These are phyloP conservation scores for Parsonsia alboflavescens DNA, from an alignment of 257 asterid genomes.

Conservation along the genomic window DNA sequence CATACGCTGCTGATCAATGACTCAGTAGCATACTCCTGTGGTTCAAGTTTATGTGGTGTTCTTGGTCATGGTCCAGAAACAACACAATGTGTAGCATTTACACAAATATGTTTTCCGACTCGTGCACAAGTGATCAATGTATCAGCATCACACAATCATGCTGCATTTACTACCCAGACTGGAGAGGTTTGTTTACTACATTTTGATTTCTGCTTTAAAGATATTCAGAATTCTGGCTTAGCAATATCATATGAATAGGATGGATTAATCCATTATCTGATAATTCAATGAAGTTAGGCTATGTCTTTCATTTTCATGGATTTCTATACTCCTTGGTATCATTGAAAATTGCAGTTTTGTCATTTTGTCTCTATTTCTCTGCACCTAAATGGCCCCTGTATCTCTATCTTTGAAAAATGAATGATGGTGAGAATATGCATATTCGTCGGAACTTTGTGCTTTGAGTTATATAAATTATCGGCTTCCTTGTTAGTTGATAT, in stretches of 20 bases:
- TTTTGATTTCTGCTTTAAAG: background rate
- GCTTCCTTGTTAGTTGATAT: background rate
- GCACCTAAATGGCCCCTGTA: background rate
- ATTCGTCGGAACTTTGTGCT: background rate
- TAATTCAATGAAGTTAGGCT: background rate
- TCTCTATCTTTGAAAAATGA: background rate
- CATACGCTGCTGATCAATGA: slow-evolving; percentile 72
- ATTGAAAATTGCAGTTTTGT: background rate
- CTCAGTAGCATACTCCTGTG: slow-evolving; percentile 65
- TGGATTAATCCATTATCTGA: background rate
- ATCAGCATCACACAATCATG: slow-evolving; percentile 83
- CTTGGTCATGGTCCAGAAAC: slow-evolving; percentile 89
- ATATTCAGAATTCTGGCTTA: background rate
- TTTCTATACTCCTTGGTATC: background rate
- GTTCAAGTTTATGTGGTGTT: slow-evolving; percentile 85
- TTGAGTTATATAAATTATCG: background rate
- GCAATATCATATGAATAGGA: background rate
- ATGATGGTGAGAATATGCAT: background rate
- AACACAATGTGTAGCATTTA: slow-evolving; percentile 65
- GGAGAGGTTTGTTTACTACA: slow-evolving; percentile 54
- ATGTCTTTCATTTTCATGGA: background rate
- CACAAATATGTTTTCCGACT: slow-evolving; percentile 56
- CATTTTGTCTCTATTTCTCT: no score
- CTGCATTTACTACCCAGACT: slow-evolving; percentile 69
- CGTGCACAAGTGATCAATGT: slow-evolving; percentile 56